phyloP scores from a whole-genome alignment of 352 stramenopile genomes.

The Phytophthora tubulina region DNA sequence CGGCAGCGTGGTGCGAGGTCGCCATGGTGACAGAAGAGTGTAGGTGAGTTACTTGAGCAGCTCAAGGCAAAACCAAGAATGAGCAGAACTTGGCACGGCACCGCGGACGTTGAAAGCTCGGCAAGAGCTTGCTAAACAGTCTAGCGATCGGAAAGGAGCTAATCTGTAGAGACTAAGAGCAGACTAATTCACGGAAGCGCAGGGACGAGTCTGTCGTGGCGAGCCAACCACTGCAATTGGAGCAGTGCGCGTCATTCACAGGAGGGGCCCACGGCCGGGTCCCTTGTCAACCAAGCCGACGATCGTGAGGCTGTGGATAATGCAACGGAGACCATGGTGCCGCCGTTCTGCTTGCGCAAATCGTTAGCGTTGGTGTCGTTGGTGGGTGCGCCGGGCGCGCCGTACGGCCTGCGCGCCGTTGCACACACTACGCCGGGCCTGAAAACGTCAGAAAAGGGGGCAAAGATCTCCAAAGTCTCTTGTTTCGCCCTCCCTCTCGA shows the following conservation, averaged over 20 bases:
- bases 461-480: slow-evolving; percentile 18
- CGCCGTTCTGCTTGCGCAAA: slow-evolving; percentile 25
- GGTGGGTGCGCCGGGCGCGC: slow-evolving; percentile 24
- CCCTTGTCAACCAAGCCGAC: slow-evolving; percentile 6
- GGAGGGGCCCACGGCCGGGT: slow-evolving; percentile 8
- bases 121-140: slow-evolving; percentile 28
- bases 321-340: not conserved
- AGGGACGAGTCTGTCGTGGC: slow-evolving; percentile 17
- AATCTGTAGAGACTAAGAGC: slow-evolving; percentile 15
- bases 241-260: slow-evolving; percentile 10
- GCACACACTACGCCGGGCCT: not conserved
- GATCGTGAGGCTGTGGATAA: slow-evolving; percentile 13
- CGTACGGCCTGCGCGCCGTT: no score
- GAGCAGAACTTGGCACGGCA: slow-evolving; percentile 8
- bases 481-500: not conserved
- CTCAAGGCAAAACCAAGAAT: slow-evolving; percentile 34
- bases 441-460: slow-evolving; percentile 16
- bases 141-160: slow-evolving; percentile 14
- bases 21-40: slow-evolving; percentile 29
- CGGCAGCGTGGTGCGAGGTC: slow-evolving; percentile 29
- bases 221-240: slow-evolving; percentile 20
- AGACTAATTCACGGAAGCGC: not conserved
- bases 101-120: not conserved
- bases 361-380: slow-evolving; percentile 13
- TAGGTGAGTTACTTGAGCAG: slow-evolving; percentile 16